phyloP scores from a whole-genome alignment of 805 yeast genomes.

The Saturnispora halmiae region DNA sequence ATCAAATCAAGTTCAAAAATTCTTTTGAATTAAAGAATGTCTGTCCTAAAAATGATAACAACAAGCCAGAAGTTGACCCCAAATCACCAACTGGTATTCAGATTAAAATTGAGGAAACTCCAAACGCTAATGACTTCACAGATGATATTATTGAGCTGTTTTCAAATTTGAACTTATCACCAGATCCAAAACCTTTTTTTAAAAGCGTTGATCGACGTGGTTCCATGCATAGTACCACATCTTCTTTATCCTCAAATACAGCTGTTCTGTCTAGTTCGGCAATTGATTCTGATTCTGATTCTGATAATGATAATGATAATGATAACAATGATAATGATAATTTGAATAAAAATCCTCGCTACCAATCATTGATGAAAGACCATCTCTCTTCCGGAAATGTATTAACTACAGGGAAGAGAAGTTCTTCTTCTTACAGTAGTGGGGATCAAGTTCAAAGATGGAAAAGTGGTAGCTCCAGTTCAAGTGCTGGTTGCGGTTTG shows the following conservation, averaged over 20 bases:
- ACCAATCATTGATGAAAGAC: too few species aligned
- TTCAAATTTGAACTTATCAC: constrained; percentile 4
- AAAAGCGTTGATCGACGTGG: constrained; percentile 4
- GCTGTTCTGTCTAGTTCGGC: constrained; percentile 1
- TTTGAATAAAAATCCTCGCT: too few species aligned
- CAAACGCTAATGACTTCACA: not conserved
- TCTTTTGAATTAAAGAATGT: constrained; percentile 12
- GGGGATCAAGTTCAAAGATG: constrained; percentile 2
- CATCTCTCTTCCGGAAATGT: not conserved
- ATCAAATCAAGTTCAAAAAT: constrained; percentile 13
- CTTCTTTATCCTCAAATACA: too few species aligned
- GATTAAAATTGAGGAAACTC: constrained; percentile 7
- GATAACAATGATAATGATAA: not conserved
- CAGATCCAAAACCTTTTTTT: constrained; percentile 8
- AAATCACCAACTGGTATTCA: constrained; percentile 2
- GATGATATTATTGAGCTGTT: not conserved
- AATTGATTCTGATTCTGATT: constrained; percentile 7
- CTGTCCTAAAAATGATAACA: not conserved
- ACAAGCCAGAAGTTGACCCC: not conserved
- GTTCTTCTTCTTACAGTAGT: not conserved
- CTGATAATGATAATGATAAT: constrained; percentile 1
- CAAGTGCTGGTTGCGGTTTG: constrained; percentile 1
- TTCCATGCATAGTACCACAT: constrained; percentile 5
- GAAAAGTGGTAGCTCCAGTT: constrained; percentile 7
- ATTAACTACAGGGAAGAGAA: not conserved